These are phyloP conservation scores for Paramecium bursaria DNA, from an alignment of 73 alveolate genomes.

Conservation along the genomic window DNA sequence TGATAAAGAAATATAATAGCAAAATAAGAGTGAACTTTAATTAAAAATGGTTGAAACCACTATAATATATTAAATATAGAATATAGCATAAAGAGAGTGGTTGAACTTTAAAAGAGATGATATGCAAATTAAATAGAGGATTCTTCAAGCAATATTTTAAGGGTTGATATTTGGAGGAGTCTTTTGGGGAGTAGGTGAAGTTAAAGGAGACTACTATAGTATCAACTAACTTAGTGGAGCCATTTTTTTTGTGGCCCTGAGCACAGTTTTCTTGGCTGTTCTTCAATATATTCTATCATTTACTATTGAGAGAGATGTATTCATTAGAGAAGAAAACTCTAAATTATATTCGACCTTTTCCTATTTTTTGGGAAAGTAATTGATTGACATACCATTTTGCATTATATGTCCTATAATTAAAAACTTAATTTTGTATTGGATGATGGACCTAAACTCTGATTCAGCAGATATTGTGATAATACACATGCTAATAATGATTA, in stretches of 20 bases:
- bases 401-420: slow-evolving; percentile 20
- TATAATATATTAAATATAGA: background rate
- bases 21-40: too few relatives aligned
- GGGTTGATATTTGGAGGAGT: slow-evolving; percentile 45
- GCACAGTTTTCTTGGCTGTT: slow-evolving; percentile 7
- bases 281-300: slow-evolving; percentile 54
- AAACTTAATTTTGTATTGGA: slow-evolving; percentile 32
- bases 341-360: slow-evolving; percentile 64
- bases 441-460: slow-evolving; percentile 37
- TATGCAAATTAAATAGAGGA: slow-evolving; percentile 14
- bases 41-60: background rate
- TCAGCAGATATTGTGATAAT: slow-evolving; percentile 27
- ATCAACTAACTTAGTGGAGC: slow-evolving; percentile 21
- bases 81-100: slow-evolving; percentile 23
- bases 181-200: slow-evolving; percentile 21
- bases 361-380: slow-evolving; percentile 69
- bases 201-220: background rate
- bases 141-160: background rate
- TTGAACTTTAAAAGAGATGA: slow-evolving; percentile 38
- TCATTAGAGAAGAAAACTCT: slow-evolving; percentile 76
- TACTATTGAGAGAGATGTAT: slow-evolving; percentile 73
- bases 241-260: slow-evolving; percentile 11
- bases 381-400: slow-evolving; percentile 73
- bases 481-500: slow-evolving; percentile 4
- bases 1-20: background rate